These are phyloP conservation scores for Hortaea werneckii DNA, from an alignment of 2,329 filamentous ascomycete species.

Conservation along the genomic window DNA sequence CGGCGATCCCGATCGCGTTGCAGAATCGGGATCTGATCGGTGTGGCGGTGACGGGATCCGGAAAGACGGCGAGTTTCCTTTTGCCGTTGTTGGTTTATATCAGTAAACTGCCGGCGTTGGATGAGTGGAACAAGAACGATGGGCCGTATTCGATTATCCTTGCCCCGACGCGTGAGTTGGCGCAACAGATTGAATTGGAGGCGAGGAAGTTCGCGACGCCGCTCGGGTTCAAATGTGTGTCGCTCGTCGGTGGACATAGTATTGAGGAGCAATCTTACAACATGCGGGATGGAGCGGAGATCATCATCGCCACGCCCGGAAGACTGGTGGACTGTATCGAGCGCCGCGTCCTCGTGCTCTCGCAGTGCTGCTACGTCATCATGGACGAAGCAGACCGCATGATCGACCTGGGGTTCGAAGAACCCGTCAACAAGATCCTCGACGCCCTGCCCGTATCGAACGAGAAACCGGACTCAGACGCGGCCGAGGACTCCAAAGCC, in stretches of 20 bases:
- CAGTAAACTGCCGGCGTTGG: constrained; percentile 72
- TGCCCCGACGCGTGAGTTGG: constrained; percentile 90
- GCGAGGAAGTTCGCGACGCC: constrained; percentile 85
- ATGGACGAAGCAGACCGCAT: constrained; percentile 99
- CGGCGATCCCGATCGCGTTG: constrained; percentile 88
- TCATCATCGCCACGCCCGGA: constrained; percentile 96
- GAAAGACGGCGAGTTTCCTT: constrained; percentile 93
- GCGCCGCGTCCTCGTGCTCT: constrained; percentile 76
- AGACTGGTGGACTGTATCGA: constrained; percentile 97
- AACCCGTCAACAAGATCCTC: constrained; percentile 93
- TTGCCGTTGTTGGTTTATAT: constrained; percentile 92
- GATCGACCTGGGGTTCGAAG: constrained; percentile 97
- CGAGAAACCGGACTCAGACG: constrained; percentile 89
- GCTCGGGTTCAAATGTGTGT: constrained; percentile 87
- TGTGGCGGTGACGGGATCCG: constrained; percentile 94
- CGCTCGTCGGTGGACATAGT: constrained; percentile 94
- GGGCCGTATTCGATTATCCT: constrained; percentile 96
- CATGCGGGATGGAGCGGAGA: constrained; percentile 85
- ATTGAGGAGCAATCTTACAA: constrained; percentile 89
- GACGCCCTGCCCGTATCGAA: constrained; percentile 86
- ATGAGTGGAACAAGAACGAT: constrained; percentile 80
- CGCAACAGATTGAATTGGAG: constrained; percentile 93
- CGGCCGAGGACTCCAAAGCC: constrained; percentile 72
- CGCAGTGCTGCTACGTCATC: constrained; percentile 96
- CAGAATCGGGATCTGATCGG: constrained; percentile 94